Conservation (phyloP, 768 basidiomycete genomes). For the Mycena latifolia region DNA sequence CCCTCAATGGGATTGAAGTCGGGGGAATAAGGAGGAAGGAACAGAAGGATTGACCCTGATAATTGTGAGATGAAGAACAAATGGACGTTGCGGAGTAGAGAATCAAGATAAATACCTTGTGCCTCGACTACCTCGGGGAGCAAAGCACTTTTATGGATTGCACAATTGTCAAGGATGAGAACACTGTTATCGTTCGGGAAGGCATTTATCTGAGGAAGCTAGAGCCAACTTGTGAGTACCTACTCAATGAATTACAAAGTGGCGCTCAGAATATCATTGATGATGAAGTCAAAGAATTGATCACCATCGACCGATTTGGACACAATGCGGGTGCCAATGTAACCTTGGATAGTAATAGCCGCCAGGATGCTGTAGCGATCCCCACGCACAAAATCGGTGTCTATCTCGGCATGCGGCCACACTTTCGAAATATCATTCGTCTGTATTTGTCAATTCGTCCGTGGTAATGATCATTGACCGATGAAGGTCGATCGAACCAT, state of each 20-base stretch:
- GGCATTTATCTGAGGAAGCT: slow-evolving; percentile 29
- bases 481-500: slow-evolving; percentile 26
- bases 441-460: slow-evolving; percentile 18
- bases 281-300: slow-evolving; percentile 35
- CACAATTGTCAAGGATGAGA: slow-evolving; percentile 37
- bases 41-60: slow-evolving; percentile 41
- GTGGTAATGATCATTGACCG: slow-evolving; percentile 16
- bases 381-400: slow-evolving; percentile 31
- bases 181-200: slow-evolving; percentile 36
- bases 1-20: slow-evolving; percentile 53
- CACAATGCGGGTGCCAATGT: slow-evolving; percentile 19
- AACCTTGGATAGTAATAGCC: slow-evolving; percentile 25
- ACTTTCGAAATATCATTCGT: slow-evolving; percentile 23
- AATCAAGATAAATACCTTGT: slow-evolving; percentile 30
- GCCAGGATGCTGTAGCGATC: slow-evolving; percentile 34
- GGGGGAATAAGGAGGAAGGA: slow-evolving; percentile 50
- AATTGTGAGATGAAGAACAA: not conserved
- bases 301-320: slow-evolving; percentile 24
- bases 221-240: not conserved
- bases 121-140: slow-evolving; percentile 29
- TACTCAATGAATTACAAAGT: not conserved
- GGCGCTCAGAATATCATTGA: slow-evolving; percentile 20
- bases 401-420: slow-evolving; percentile 13
- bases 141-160: slow-evolving; percentile 32
- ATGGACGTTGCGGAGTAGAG: too few species aligned